Percentiles rank a stretch among this genome's conserved stretches.
Conservation (phyloP, 345 rosid species). For the Euphorbia tirucalli region DNA sequence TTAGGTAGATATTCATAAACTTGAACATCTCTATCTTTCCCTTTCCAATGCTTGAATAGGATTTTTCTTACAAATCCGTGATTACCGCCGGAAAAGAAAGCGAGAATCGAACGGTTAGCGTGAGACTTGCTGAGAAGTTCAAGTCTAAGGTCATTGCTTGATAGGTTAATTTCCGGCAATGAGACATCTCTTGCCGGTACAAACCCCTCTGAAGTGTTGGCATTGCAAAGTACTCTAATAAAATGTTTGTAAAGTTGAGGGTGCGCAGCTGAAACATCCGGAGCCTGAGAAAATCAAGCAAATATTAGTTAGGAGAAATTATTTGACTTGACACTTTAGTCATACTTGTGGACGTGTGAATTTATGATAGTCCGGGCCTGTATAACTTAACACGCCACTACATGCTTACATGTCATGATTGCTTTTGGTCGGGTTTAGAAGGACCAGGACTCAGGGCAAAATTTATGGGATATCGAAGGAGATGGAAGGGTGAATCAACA, state of each 20-base stretch:
- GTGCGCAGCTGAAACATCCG: slow-evolving; percentile 43
- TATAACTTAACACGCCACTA: neutral
- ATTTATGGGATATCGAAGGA: too few relatives aligned
- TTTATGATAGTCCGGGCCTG: neutral
- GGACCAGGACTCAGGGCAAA: too few relatives aligned
- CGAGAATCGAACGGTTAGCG: slow-evolving; percentile 41
- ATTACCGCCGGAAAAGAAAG: slow-evolving; percentile 66
- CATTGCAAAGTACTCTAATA: slow-evolving; percentile 72
- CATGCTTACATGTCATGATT: too few relatives aligned
- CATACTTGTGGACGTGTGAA: too few relatives aligned
- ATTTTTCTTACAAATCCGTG: slow-evolving; percentile 53
- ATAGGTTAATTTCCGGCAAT: slow-evolving; percentile 48
- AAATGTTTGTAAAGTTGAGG: slow-evolving; percentile 52
- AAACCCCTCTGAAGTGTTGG: slow-evolving; percentile 73
- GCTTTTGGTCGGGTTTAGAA: too few relatives aligned
- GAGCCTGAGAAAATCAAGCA: slow-evolving; percentile 41
- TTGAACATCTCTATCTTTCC: slow-evolving; percentile 47
- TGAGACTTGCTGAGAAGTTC: slow-evolving; percentile 22
- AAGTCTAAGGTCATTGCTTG: slow-evolving; percentile 20
- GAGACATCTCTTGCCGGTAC: slow-evolving; percentile 56
- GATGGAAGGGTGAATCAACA: too few relatives aligned
- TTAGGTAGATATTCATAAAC: slow-evolving; percentile 49
- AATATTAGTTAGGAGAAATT: neutral
- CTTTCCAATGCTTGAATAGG: slow-evolving; percentile 61
- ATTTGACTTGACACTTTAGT: neutral